These are phyloP conservation scores for Blastocystis sp. DNA, from an alignment of 352 stramenopile genomes.

Conservation along the genomic window DNA sequence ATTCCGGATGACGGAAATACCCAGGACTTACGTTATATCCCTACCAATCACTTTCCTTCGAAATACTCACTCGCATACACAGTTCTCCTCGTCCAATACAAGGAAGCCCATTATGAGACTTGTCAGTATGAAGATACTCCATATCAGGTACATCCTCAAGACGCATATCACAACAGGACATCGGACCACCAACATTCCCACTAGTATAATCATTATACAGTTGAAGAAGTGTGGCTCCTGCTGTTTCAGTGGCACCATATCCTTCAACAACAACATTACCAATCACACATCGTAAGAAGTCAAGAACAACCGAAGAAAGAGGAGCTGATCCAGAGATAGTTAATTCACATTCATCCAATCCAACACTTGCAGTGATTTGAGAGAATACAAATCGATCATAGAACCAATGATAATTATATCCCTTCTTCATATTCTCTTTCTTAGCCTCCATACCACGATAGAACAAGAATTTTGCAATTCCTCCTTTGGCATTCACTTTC, in stretches of 20 bases:
- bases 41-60: neutral
- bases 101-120: neutral
- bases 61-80: slow-evolving; percentile 63
- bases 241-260: slow-evolving; percentile 37
- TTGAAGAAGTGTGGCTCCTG: slow-evolving; percentile 19
- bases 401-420: slow-evolving; percentile 70
- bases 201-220: neutral
- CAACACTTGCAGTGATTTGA: neutral
- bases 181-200: slow-evolving; percentile 20
- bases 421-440: slow-evolving; percentile 68
- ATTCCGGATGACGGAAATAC: slow-evolving; percentile 75
- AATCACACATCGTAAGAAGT: slow-evolving; percentile 42
- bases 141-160: slow-evolving; percentile 75
- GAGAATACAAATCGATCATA: slow-evolving; percentile 43
- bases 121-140: slow-evolving; percentile 67
- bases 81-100: slow-evolving; percentile 46
- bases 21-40: slow-evolving; percentile 69
- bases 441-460: slow-evolving; percentile 72
- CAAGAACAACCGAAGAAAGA: slow-evolving; percentile 9
- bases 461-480: slow-evolving; percentile 73
- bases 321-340: slow-evolving; percentile 45
- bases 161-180: slow-evolving; percentile 65
- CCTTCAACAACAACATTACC: slow-evolving; percentile 29
- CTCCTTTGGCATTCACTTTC: slow-evolving; percentile 66
- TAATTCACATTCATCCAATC: neutral